Base-by-base conservation (phyloP, 2,329 filamentous ascomycete genomes). In the Cercospora nicotianae region DNA sequence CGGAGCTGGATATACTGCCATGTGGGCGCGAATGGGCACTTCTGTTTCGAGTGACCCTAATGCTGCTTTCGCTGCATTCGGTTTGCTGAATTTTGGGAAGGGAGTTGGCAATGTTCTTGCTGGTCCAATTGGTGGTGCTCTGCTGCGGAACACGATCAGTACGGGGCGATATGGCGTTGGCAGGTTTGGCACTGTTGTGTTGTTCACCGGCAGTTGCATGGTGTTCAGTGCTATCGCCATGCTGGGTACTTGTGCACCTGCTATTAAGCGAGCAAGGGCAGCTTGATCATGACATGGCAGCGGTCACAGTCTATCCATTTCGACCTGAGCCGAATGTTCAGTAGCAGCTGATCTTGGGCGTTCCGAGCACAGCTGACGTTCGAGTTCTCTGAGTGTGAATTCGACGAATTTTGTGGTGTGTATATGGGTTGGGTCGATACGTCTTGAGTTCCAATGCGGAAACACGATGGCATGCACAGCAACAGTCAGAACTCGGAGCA, bases 1-100 rank as follows among this genome's bases (percentile, higher is more conserved):
- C 48, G 82, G 79, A 0, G 80, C 80, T 0, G 80, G 80, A 2
- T 83, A 79, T 64, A 81, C 79, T 1, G 75, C 74, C 2, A 48
- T 74, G 23, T 73, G 73, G 70, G 74, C 65, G 3, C 53, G 75
- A 12, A 77, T 76, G 73, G 72, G 73, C 10, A 73, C 65, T 3
- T 42, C 64, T 10, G 70, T 76, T 20, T 72, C 69, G n/a, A 57
- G 51, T 31, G 73, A 75, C 10, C 69, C 70, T 5, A 69, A 58
- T 9, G 69, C 72, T 16, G 65, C 71, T 0, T 71, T 75, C 30
- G 67, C 69, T 12, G 69, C 72, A 0, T 76, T 73, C 59, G 70
- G 72, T 3, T 26, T 75, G 3, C 67, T 76, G n/a, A 74, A 72
- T 39, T 70, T 74, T 30, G 73, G 69, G 12, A 73, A 75, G 36